Evolutionary conservation across 805 yeast genomes (phyloP), one percentile per base, ranked within the genome.

Genomic region (Torulaspora delbrueckii): DNA sequence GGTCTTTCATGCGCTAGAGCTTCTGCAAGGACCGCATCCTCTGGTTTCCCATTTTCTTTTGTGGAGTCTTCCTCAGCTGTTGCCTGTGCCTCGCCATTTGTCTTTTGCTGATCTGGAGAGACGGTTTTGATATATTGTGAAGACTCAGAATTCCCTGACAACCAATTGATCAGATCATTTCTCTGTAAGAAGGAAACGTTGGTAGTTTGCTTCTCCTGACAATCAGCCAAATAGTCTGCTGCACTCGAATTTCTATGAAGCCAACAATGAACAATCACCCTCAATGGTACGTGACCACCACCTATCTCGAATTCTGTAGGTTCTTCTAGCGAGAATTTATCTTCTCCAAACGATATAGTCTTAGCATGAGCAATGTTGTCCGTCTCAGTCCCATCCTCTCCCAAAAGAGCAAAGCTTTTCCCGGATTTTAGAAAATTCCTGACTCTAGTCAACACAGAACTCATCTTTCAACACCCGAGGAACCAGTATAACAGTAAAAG

Each of bases 151-250:
- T 78, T 73, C 3, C 96, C 96, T 48, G 75, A 76, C 42, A 91
- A 73, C 89, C 93, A 90, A 25, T 86, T 77, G 44, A 84, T 74
- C 50, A 91, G 74, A 60, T 91, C 96, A 7, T 88, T 82, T 66
- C 95, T 81, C 57, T 88, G 95, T 61, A 86, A 67, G 60, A 91
- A 90, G 46, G 86, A 81, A 60, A 91, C 77, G 51, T 86, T 86
- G 2, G 79, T 73, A 27, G 91, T 74, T 2, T 77, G 74, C 32
- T 75, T 69, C 40, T 74, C 75, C 56, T 79, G 83, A 52, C 96
- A 86, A 31, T 78, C 81, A 8, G 81, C 75, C 48, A 88, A 76
- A 62, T 91, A 90, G 44, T 87, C 95, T 9, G 96, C 83, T 37
- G 89, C 83, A 32, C 82, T 76, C 23, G 85, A 73, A 44, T 85